Percentiles rank a stretch among this genome's conserved stretches.
Conservation (phyloP, 1,284 basidiomycete genomes). For the Blastosporella zonata region DNA sequence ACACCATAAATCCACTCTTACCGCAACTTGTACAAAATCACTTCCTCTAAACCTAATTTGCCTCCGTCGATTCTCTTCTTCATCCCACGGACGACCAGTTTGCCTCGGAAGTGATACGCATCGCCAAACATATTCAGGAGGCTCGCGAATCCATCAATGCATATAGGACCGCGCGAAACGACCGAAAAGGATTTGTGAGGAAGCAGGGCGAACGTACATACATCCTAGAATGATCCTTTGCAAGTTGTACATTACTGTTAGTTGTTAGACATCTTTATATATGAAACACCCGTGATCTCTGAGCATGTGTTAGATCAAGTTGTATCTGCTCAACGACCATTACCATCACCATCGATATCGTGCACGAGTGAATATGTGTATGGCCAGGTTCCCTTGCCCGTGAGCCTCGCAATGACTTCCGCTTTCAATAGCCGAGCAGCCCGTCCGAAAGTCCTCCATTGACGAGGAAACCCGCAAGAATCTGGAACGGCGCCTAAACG, state of each 20-base stretch:
- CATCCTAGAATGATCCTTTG: not conserved
- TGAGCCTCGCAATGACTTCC: not conserved
- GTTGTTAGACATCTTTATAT: not conserved
- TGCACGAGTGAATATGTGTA: slow-evolving; percentile 12
- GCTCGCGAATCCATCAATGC: slow-evolving; percentile 28
- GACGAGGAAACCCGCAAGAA: slow-evolving; percentile 40
- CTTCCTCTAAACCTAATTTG: slow-evolving; percentile 1
- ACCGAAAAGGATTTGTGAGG: not conserved
- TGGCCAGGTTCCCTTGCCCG: not conserved
- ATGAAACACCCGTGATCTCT: slow-evolving; percentile 2
- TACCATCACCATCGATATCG: slow-evolving; percentile 5
- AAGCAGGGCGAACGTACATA: not conserved
- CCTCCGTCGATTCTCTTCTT: not conserved
- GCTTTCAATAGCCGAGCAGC: slow-evolving; percentile 3
- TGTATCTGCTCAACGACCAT: not conserved
- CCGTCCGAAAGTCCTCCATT: slow-evolving; percentile 23
- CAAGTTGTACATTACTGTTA: no score
- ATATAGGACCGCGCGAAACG: slow-evolving; percentile 24
- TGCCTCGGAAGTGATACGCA: slow-evolving; percentile 35
- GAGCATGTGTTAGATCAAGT: not conserved
- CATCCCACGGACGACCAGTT: slow-evolving; percentile 32
- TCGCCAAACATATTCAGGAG: slow-evolving; percentile 37
- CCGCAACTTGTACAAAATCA: not conserved
- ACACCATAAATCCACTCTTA: no score
- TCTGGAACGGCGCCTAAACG: slow-evolving; percentile 58